Percentiles rank a stretch among this genome's conserved stretches.
Evolutionary conservation across 257 asterid species (phyloP).

Genomic region (Solanum chaucha): DNA sequence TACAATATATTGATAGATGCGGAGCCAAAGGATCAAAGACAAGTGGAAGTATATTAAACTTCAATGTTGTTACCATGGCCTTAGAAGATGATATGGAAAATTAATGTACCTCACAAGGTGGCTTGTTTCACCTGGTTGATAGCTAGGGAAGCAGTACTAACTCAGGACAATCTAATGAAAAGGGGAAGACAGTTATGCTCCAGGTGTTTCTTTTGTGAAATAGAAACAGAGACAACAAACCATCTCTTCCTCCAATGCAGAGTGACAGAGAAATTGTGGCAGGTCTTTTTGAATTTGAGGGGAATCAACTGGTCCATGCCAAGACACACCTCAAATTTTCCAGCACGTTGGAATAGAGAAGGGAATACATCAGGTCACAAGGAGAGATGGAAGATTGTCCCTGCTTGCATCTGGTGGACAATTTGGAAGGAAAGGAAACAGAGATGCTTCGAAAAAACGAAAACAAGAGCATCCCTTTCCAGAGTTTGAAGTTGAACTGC

Average conservation of each 20-base stretch:
- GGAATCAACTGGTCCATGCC: neutral
- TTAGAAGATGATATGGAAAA: neutral
- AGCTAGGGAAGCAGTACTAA: neutral
- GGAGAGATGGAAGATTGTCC: neutral
- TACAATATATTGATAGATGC: neutral
- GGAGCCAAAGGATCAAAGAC: neutral
- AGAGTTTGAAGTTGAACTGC: neutral
- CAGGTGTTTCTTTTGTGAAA: too few relatives aligned
- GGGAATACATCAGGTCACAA: neutral
- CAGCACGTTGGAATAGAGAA: neutral
- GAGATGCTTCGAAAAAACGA: neutral
- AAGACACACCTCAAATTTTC: neutral
- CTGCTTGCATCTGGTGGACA: neutral
- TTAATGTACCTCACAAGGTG: neutral
- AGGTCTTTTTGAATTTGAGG: neutral
- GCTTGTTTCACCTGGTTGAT: neutral
- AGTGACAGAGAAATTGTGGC: neutral
- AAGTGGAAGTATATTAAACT: neutral
- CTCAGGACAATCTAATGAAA: neutral
- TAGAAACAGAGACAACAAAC: too few relatives aligned
- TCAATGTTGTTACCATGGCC: neutral
- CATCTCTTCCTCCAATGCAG: too few relatives aligned
- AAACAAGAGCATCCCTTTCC: neutral
- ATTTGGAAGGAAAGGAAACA: neutral
- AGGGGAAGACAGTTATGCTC: neutral